phyloP scores from a whole-genome alignment of 495 filamentous ascomycete species.

The Neurospora pannonica region DNA sequence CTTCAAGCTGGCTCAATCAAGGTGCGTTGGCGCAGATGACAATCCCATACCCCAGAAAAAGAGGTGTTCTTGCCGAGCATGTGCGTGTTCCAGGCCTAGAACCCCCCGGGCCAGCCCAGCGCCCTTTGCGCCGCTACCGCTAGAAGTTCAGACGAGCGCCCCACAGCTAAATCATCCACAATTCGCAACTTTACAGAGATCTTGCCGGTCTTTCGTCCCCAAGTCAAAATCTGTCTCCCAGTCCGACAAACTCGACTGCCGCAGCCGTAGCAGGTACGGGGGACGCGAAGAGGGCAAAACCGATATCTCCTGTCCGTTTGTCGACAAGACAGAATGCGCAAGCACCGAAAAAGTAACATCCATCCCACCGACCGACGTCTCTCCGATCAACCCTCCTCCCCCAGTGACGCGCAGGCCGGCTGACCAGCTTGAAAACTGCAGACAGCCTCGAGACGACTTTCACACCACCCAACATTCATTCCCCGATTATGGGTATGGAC shows the following conservation, averaged over 20 bases:
- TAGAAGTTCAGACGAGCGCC: background rate
- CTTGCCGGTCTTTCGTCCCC: background rate
- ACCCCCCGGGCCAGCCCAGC: background rate
- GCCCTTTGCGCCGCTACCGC: background rate
- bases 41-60: background rate
- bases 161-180: slow-evolving; percentile 2
- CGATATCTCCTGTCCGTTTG: background rate
- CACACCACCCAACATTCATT: slow-evolving; percentile 16
- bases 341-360: slow-evolving; percentile 6
- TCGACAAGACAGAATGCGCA: slow-evolving; percentile 12
- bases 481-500: slow-evolving; percentile 23
- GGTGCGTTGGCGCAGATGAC: background rate
- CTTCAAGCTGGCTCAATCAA: background rate
- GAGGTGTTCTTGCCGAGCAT: background rate
- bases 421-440: slow-evolving; percentile 3
- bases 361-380: background rate
- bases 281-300: background rate
- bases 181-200: background rate
- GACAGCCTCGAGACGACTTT: slow-evolving; percentile 7
- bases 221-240: background rate
- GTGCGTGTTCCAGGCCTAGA: background rate
- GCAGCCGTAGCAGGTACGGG: background rate
- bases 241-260: background rate
- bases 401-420: background rate
- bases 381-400: background rate